Base-by-base conservation (phyloP, 345 rosid species). In the Gossypium bickii region DNA sequence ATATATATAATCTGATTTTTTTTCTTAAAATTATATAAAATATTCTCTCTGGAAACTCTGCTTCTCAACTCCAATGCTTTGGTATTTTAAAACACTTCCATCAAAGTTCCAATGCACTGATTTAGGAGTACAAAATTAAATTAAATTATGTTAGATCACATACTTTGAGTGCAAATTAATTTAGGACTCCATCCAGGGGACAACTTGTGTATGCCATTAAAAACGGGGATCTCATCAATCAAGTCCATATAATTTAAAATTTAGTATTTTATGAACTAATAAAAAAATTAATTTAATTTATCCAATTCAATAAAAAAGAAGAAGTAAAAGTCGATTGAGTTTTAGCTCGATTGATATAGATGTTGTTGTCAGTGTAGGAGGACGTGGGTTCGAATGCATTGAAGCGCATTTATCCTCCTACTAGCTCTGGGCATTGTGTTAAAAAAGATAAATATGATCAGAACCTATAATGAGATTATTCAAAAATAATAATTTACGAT, bases 341-440 rank as follows among this genome's bases (percentile, higher is more conserved):
- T 29, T 29, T 29, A 29, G 38, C 38, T 29, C 5, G 0, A 29
- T 29, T 29, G 38, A 29, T 29, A 29, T 29, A 29, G 0, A 0
- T 29, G 4, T 3, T 0, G 29, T 27, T 27, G 29, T 29, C 5
- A 29, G 5, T 29, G 5, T 29, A 29, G 6, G 5, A 29, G 5
- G 38, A 29, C 0, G 38, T 29, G 1, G 5, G 38, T 3, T 29
- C 0, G 5, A 29, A 1, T 4, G 5, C 5, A 29, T 29, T 29
- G 0, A 0, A 29, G 0, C 0, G 1, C 0, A 29, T 29, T 29
- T 29, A 4, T 29, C 38, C 5, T 29, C 38, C 1, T 29, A 3
- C 4, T 29, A 4, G 6, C 5, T 29, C 0, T 29, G 3, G 4
- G 0, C 0, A 29, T 3, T 29, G 0, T 29, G 4, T 29, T 29